Evolutionary conservation across 1,139 yeast genomes (phyloP).

Genomic region (Hyphopichia burtonii): DNA sequence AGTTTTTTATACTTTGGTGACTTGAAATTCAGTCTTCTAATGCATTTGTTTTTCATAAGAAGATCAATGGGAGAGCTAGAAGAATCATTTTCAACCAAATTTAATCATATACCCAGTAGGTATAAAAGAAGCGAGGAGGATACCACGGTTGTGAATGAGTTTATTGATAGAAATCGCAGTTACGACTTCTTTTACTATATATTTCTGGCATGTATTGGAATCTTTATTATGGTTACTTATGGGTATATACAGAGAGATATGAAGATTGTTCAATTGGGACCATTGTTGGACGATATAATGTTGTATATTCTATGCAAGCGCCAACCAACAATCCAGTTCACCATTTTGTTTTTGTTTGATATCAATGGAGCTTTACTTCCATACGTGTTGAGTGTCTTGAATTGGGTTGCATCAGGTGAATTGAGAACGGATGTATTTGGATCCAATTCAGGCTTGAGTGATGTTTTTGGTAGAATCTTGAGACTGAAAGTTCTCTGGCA

Average conservation of each 20-base stretch:
- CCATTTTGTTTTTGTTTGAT: slow-evolving; percentile 25
- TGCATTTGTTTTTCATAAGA: slow-evolving; percentile 17
- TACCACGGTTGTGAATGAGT: background rate
- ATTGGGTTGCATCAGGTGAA: slow-evolving; percentile 13
- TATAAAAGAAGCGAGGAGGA: background rate
- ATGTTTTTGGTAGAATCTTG: slow-evolving; percentile 6
- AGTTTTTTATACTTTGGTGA: slow-evolving; percentile 34
- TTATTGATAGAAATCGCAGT: slow-evolving; percentile 12
- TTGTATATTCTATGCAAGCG: slow-evolving; percentile 31
- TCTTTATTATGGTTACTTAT: slow-evolving; percentile 16
- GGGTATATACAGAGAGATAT: slow-evolving; percentile 15
- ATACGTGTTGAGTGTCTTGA: slow-evolving; percentile 18
- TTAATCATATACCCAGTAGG: slow-evolving; percentile 18
- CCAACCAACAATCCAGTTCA: slow-evolving; percentile 24
- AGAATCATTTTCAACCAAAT: slow-evolving; percentile 11
- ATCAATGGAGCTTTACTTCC: slow-evolving; percentile 28
- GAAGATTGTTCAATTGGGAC: slow-evolving; percentile 19
- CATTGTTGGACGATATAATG: slow-evolving; percentile 23
- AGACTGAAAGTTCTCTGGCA: slow-evolving; percentile 15
- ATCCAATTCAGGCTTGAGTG: background rate
- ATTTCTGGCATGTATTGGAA: slow-evolving; percentile 22
- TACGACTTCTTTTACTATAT: slow-evolving; percentile 33
- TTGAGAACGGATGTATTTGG: slow-evolving; percentile 4
- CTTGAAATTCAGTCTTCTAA: slow-evolving; percentile 20
- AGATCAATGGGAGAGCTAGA: slow-evolving; percentile 19